Conservation (phyloP, 2,329 filamentous ascomycete species). For the Hymenoscyphus infarciens region DNA sequence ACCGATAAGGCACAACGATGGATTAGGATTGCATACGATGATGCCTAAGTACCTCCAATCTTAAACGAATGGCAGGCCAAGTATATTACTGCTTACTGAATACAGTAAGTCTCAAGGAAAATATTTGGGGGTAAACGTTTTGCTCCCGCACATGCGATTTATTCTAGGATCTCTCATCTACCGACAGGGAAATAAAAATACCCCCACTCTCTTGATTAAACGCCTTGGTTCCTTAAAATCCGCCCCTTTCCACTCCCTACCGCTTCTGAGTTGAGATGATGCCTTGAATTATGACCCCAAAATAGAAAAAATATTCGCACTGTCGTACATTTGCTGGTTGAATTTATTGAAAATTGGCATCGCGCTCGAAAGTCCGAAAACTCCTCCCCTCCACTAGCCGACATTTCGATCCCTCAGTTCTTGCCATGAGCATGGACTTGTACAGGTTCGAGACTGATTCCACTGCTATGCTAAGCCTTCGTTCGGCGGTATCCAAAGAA, state of each 20-base stretch:
- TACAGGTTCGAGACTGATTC: background rate
- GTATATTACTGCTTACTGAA: too few species aligned
- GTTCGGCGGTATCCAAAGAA: background rate
- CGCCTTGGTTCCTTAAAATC: background rate
- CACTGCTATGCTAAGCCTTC: background rate
- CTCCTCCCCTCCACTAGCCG: background rate
- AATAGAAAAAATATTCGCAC: background rate
- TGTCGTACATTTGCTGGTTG: background rate
- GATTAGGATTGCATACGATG: too few species aligned
- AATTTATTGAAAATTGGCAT: background rate
- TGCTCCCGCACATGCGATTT: background rate
- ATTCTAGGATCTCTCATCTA: background rate
- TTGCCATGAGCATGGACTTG: background rate
- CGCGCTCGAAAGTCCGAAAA: background rate
- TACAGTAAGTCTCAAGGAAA: too few species aligned
- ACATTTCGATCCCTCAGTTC: background rate
- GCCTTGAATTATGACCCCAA: background rate
- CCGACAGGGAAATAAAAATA: background rate
- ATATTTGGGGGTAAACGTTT: background rate
- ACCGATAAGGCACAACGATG: too few species aligned
- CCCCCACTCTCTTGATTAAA: background rate
- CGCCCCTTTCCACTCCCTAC: background rate
- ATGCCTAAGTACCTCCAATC: too few species aligned
- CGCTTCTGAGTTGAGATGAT: background rate
- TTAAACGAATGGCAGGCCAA: too few species aligned